Evolutionary conservation across 352 stramenopile species (phyloP).

Genomic region (Blastocystis sp.): DNA sequence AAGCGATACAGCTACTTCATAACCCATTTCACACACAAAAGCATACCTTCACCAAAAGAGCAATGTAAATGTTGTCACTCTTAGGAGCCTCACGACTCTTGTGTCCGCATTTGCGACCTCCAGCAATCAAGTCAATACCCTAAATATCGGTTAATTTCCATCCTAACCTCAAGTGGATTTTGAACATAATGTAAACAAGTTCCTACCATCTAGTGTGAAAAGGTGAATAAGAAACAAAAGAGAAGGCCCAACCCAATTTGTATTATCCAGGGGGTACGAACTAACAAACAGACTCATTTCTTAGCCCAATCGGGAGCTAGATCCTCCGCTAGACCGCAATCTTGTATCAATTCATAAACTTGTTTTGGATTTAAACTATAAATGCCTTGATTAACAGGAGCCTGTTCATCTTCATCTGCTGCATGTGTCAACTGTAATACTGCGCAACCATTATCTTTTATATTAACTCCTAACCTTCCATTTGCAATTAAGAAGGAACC

Average conservation of each 20-base stretch:
- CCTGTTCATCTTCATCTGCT: neutral
- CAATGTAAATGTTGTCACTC: slow-evolving; percentile 32
- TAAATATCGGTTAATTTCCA: neutral
- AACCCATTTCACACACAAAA: no score
- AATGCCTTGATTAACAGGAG: slow-evolving; percentile 33
- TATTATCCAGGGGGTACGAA: neutral
- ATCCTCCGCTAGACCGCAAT: neutral
- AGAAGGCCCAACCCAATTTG: no score
- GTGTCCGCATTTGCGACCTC: slow-evolving; percentile 54
- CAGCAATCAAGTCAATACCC: slow-evolving; percentile 62
- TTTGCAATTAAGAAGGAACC: slow-evolving; percentile 20
- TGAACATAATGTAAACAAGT: no score
- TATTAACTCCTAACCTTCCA: slow-evolving; percentile 5
- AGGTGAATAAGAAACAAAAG: no score
- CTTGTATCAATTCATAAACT: neutral
- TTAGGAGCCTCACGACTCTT: slow-evolving; percentile 27
- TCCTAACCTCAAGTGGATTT: neutral
- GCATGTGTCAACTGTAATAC: slow-evolving; percentile 2
- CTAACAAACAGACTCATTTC: neutral
- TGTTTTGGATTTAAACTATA: slow-evolving; percentile 10
- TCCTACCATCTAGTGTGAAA: no score
- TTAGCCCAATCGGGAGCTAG: neutral
- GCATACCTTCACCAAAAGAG: slow-evolving; percentile 37
- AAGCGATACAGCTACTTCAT: no score
- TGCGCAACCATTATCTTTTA: neutral